Percentiles rank a stretch among this genome's conserved stretches.
phyloP scores from a whole-genome alignment of 148 eudicot genomes.

The Hydrangea macrophylla region DNA sequence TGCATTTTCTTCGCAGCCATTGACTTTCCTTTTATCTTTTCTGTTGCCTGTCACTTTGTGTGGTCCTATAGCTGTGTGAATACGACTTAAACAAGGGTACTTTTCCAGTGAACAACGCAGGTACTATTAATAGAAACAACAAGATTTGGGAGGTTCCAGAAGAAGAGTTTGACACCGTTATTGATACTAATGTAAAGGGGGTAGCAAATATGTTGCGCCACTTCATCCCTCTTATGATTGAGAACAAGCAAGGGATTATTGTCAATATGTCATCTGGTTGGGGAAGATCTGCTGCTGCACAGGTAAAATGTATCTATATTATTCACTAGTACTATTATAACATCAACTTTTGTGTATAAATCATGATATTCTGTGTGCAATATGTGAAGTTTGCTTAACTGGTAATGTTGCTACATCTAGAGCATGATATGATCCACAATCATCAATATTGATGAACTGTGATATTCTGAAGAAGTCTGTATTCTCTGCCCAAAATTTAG shows the following conservation, averaged over 20 bases:
- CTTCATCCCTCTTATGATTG: constrained; percentile 86
- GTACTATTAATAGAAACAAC: constrained; percentile 89
- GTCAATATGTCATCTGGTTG: constrained; percentile 97
- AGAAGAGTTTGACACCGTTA: constrained; percentile 85
- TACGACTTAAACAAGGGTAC: constrained; percentile 17
- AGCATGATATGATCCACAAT: background rate
- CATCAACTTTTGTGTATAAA: background rate
- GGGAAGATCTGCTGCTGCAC: constrained; percentile 97
- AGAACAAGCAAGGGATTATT: constrained; percentile 79
- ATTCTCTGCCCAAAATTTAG: too few relatives aligned
- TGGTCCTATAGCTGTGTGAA: background rate
- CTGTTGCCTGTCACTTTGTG: background rate
- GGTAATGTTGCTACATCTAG: background rate
- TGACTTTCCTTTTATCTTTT: too few relatives aligned
- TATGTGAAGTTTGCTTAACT: background rate
- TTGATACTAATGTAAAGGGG: constrained; percentile 91
- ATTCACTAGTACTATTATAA: background rate
- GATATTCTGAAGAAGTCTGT: background rate
- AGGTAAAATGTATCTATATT: constrained; percentile 43
- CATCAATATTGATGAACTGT: background rate
- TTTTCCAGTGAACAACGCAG: constrained; percentile 85
- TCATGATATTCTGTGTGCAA: background rate
- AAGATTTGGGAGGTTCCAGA: constrained; percentile 88
- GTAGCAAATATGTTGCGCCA: constrained; percentile 80
- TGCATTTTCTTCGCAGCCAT: too few relatives aligned